Evolutionary conservation across 345 rosid species (phyloP), one percentile per base, ranked within the genome.

Genomic region (Camelina sativa): DNA sequence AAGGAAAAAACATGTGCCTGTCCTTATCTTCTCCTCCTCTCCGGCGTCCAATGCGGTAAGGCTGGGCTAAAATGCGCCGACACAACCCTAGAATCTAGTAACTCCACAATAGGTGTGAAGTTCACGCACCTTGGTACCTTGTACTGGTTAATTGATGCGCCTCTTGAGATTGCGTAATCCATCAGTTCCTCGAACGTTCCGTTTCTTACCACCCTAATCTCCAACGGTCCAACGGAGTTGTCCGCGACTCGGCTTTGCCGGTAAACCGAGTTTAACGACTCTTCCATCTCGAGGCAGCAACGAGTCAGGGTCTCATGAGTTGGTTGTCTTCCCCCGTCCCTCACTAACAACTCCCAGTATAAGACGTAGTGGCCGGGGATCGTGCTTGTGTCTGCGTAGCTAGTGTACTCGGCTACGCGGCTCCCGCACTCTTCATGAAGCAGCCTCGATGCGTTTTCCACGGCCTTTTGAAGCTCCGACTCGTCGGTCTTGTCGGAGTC

Each of bases 121-220:
- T 84, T 95, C 2, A 95, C 97, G 75, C 99, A 95, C 77, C 99
- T 82, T 9, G 99, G 97, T 43, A 86, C 99, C 82, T 95, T 95
- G 56, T 95, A 95, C 77, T 95, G 99, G 62, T 95, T 95, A 54
- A 95, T 95, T 4, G 99, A 95, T 0, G 99, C 99, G 0, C 99
- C 97, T 53, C 96, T 84, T 15, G 99, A 90, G 56, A 95, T 90
- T 2, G 97, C 97, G 51, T 92, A 92, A 75, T 95, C 99, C 97
- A 95, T 95, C 25, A 95, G 67, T 78, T 92, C 99, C 75, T 95
- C 99, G 72, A 95, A 95, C 28, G 99, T 95, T 7, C 99, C 99
- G n/a, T 51, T 84, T 62, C 56, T 85, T 3, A 95, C 99, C 52
- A 92, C 91, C 2, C 97, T 84, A 25, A 92, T 88, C 77, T 92